Evolutionary conservation across 345 rosid genomes (phyloP).

Genomic region (Ceriops decandra): DNA sequence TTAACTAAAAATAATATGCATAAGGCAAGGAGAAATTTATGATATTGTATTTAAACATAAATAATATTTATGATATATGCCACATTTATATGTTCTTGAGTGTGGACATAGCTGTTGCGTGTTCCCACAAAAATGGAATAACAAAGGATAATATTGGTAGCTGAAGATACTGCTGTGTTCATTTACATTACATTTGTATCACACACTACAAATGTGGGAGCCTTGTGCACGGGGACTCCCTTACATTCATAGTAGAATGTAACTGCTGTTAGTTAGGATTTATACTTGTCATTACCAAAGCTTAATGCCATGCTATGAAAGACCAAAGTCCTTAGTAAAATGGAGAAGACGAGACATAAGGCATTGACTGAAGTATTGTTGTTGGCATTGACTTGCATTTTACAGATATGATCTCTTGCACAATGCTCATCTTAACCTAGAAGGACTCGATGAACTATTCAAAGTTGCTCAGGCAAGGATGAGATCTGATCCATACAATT

Average conservation of each 20-base stretch:
- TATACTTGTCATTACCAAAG: too few relatives aligned
- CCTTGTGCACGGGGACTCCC: too few relatives aligned
- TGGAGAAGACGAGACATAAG: too few relatives aligned
- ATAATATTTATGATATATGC: too few relatives aligned
- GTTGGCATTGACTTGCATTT: not conserved
- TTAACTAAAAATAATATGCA: too few relatives aligned
- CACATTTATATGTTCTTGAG: conserved; percentile 1
- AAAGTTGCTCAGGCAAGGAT: conserved; percentile 82
- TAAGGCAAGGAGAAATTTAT: too few relatives aligned
- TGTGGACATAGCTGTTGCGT: not conserved
- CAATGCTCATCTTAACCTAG: conserved; percentile 89
- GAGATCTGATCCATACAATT: conserved; percentile 2
- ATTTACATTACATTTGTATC: not conserved
- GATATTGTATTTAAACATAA: too few relatives aligned
- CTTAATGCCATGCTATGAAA: too few relatives aligned
- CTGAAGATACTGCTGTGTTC: not conserved
- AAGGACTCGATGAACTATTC: conserved; percentile 84
- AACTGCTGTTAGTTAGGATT: not conserved
- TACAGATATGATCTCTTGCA: conserved; percentile 91
- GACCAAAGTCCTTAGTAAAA: too few relatives aligned
- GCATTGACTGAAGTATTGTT: too few relatives aligned
- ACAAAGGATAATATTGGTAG: not conserved
- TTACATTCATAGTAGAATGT: not conserved
- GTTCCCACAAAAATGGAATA: not conserved
- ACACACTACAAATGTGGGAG: too few relatives aligned